Conservation (phyloP, 2,329 filamentous ascomycete species). For the Fusarium sterilihyphosum region DNA sequence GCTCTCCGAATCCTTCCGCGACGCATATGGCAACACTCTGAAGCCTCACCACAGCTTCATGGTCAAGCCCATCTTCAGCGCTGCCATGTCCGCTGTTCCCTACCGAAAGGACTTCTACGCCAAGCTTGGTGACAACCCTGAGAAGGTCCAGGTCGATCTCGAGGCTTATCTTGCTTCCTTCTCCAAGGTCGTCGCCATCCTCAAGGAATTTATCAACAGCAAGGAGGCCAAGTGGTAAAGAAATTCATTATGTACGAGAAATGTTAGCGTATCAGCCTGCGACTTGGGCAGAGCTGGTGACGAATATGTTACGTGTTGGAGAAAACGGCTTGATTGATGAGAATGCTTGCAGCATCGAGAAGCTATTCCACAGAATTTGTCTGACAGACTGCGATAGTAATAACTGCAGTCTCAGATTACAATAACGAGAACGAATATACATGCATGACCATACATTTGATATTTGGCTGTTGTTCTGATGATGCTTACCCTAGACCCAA, state of each 20-base stretch:
- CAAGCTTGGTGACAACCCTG: slow-evolving; percentile 78
- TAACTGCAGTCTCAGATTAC: slow-evolving; percentile 9
- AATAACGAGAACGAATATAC: slow-evolving; percentile 33
- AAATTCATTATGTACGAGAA: not conserved
- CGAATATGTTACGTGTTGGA: slow-evolving; percentile 4
- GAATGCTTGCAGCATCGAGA: slow-evolving; percentile 8
- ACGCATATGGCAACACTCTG: slow-evolving; percentile 85
- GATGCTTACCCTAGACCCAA: not conserved
- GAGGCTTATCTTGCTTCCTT: slow-evolving; percentile 78
- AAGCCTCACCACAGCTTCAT: slow-evolving; percentile 92
- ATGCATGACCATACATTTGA: slow-evolving; percentile 1
- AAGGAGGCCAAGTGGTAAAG: slow-evolving; percentile 68
- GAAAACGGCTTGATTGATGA: slow-evolving; percentile 19
- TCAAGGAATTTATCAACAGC: slow-evolving; percentile 68
- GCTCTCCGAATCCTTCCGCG: slow-evolving; percentile 86
- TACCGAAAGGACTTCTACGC: slow-evolving; percentile 93
- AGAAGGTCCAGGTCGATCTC: slow-evolving; percentile 72
- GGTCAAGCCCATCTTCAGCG: slow-evolving; percentile 90
- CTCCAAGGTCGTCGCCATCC: slow-evolving; percentile 80
- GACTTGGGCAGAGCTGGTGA: slow-evolving; percentile 9
- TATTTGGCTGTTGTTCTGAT: not conserved
- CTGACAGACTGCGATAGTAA: slow-evolving; percentile 1
- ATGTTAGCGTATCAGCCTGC: slow-evolving; percentile 2
- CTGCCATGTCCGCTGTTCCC: slow-evolving; percentile 91
- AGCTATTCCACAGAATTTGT: slow-evolving; percentile 8